Percentiles rank a stretch among this genome's conserved stretches.
phyloP scores from a whole-genome alignment of 164 flowering plant genomes.

The Sedum album region DNA sequence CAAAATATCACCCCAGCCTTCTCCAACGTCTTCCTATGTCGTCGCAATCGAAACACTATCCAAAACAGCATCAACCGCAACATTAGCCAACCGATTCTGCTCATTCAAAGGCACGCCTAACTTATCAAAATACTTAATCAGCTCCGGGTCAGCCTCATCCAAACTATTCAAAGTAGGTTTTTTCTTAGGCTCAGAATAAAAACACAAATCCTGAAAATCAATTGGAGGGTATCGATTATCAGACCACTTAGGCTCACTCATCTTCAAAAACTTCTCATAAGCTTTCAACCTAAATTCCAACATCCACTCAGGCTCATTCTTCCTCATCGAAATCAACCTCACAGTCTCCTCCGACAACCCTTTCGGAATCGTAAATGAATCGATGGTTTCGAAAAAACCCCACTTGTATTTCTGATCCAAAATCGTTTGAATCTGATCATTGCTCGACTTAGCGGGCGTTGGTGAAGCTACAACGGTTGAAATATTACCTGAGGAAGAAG shows the following conservation, averaged over 20 bases:
- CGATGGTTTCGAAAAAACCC: conserved; percentile 57
- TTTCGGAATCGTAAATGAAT: conserved; percentile 73
- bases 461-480: conserved; percentile 8
- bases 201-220: conserved; percentile 69
- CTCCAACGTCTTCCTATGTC: conserved; percentile 68
- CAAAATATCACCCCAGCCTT: too few relatives aligned
- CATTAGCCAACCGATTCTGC: too few relatives aligned
- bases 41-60: conserved; percentile 97
- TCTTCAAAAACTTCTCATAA: conserved; percentile 47
- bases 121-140: too few relatives aligned
- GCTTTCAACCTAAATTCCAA: conserved; percentile 70
- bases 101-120: too few relatives aligned
- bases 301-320: conserved; percentile 97
- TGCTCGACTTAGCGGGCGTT: conserved; percentile 11
- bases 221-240: conserved; percentile 70
- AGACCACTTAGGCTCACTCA: conserved; percentile 90
- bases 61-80: conserved; percentile 85
- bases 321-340: conserved; percentile 54
- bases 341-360: conserved; percentile 79
- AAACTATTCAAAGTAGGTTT: conserved; percentile 64
- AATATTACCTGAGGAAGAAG: conserved; percentile 23
- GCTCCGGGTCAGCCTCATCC: too few relatives aligned
- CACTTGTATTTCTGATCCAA: conserved; percentile 72
- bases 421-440: conserved; percentile 59
- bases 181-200: conserved; percentile 85